Base-by-base conservation (phyloP, 768 basidiomycete species). In the Cantharellus cinnabarinus region DNA sequence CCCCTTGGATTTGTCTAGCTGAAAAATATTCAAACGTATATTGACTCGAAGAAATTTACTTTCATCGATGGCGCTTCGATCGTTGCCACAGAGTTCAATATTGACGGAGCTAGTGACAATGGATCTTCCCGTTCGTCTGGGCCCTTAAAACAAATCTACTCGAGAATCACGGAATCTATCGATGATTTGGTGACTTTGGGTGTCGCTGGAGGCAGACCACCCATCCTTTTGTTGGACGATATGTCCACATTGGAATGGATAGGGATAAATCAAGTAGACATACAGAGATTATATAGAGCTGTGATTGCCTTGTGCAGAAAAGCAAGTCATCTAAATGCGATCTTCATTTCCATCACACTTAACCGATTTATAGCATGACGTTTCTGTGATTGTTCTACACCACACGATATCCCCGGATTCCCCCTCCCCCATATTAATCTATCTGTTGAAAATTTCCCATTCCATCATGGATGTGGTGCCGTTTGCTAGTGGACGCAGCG, bases 381-480 rank as follows among this genome's bases (percentile, higher is more conserved):
- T 38, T 5, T 39, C 56, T 42, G 39, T 57, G 56, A 57, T 57
- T 10, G 10, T 42, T 15, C 37, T 41, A 35, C 5, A 14, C 10
- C 56, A 41, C 56, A 42, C 14, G 7, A 37, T 40, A 37, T 5
- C 35, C 38, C 34, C 56, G 56, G 56, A 42, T 10, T 15, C 5
- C 5, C 56, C 56, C 5, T 40, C 34, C 35, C 56, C 35, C 35
- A 5, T 57, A 37, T 41, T 57, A 15, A 37, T 37, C 35, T 37
- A 42, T 41, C 37, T 57, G 5, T 14, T 57, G 10, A 5, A 7
- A 38, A 15, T 5, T 57, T 40, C 5, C 15, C 56, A 57, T 2
- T 81, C 82, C 62, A 84, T 86, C 63, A 64, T 88, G 2, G 85
- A 88, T 60, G 80, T 88, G 2, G 72, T 75, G 44, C 79, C 85